Evolutionary conservation across 2,329 filamentous ascomycete genomes (phyloP).

Genomic region (Pseudogymnoascus sp.): DNA sequence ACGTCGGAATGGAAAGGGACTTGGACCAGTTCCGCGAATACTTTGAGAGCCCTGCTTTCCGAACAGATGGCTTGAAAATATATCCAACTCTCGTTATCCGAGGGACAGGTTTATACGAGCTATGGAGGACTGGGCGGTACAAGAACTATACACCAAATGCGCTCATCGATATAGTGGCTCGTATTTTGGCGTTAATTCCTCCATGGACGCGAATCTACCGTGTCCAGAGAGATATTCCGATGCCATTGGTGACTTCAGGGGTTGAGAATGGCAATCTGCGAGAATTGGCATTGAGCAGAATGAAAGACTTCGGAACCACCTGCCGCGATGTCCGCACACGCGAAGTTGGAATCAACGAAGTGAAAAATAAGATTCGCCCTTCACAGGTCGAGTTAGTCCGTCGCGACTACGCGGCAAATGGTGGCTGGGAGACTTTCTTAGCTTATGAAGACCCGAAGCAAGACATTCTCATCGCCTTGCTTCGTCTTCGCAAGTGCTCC

Average conservation of each 20-base stretch:
- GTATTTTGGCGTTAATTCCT: constrained; percentile 90
- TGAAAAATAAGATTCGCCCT: constrained; percentile 96
- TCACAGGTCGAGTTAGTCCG: constrained; percentile 94
- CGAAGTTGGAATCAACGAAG: constrained; percentile 97
- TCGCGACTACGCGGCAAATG: constrained; percentile 89
- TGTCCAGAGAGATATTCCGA: constrained; percentile 97
- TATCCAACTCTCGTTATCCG: constrained; percentile 97
- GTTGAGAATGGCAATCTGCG: constrained; percentile 96
- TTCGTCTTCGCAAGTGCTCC: constrained; percentile 85
- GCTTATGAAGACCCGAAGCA: constrained; percentile 98
- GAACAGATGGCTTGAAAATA: constrained; percentile 95
- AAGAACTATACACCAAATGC: constrained; percentile 99
- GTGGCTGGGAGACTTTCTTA: constrained; percentile 96
- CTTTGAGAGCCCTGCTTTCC: constrained; percentile 92
- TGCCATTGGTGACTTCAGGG: constrained; percentile 97
- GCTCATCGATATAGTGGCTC: constrained; percentile 87
- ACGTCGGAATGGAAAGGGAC: constrained; percentile 97
- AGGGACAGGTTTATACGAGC: constrained; percentile 90
- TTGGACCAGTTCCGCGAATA: constrained; percentile 96
- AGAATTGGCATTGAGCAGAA: constrained; percentile 86
- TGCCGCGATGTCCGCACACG: constrained; percentile 94
- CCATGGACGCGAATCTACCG: constrained; percentile 99
- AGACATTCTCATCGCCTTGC: constrained; percentile 87
- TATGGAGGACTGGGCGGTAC: constrained; percentile 94
- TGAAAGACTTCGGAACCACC: constrained; percentile 98